Evolutionary conservation across 2,329 filamentous ascomycete genomes (phyloP), one percentile per base, ranked within the genome.

Genomic region (Pseudocercospora pini-densiflorae): DNA sequence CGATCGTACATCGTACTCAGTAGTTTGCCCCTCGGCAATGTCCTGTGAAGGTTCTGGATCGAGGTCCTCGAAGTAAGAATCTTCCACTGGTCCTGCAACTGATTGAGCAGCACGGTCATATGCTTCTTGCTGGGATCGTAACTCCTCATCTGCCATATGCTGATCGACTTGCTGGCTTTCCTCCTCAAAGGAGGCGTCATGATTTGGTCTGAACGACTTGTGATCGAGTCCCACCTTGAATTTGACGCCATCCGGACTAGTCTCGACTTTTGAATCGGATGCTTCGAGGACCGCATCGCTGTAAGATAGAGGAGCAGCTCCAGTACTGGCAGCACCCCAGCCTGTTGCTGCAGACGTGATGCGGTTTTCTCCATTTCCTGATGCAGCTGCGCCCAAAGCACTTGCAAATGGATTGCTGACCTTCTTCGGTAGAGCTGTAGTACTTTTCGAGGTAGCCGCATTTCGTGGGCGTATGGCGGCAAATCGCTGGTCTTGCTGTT

Each of bases 281-380:
- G 47, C 43, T 19, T 47, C 36, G 19, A 23, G 16, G 1, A 27
- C 19, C 7, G 24, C 14, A 27, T 64, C 54, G 43, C 53, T 33
- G 47, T 67, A 64, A 19, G 60, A 47, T 12, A 67, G 51, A 36
- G 65, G 65, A 23, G 65, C 61, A 31, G 58, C 55, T 43, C 36
- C 47, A 14, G 65, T 67, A 12, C 58, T 62, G 27, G 62, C 62
- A 33, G 53, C 36, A 31, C 65, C 65, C 65, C 65, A 67, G 31
- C 62, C 64, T n/a, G 51, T 27, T 19, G 31, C 27, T 3, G 57
- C 57, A 27, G 58, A 23, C 2, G 53, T 21, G 19, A 19, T 12
- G 10, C 9, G 10, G 19, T 27, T 24, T 19, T 10, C n/a, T 5
- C 21, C 53, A 23, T 21, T 54, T 12, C 53, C 33, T 8, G 31